phyloP scores from a whole-genome alignment of 1,139 yeast genomes.

The Yamadazyma spencermartinsiae region DNA sequence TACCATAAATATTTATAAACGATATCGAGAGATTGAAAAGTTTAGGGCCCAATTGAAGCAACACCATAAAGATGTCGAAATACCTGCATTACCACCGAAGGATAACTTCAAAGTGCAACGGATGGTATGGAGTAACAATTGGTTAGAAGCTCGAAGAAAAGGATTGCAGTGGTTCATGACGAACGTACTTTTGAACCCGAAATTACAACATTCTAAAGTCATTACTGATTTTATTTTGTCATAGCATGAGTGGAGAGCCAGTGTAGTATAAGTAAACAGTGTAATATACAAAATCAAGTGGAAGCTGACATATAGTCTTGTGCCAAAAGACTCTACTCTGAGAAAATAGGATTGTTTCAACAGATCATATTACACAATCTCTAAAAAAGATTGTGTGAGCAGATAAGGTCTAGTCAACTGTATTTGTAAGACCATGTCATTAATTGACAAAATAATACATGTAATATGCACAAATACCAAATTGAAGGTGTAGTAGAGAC shows the following conservation, averaged over 20 bases:
- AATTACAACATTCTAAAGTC: constrained; percentile 43
- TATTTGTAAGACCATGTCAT: no score
- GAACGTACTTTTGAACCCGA: constrained; percentile 67
- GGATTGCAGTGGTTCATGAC: constrained; percentile 76
- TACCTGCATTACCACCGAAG: constrained; percentile 72
- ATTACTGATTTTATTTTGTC: constrained; percentile 52
- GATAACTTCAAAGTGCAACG: constrained; percentile 47
- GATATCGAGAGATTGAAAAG: constrained; percentile 64
- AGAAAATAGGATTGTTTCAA: no score
- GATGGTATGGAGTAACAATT: constrained; percentile 43
- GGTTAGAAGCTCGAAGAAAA: constrained; percentile 61
- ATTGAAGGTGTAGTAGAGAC: no score
- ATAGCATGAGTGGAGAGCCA: not conserved
- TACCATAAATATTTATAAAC: constrained; percentile 51
- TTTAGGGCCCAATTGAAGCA: constrained; percentile 44
- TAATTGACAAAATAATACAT: no score
- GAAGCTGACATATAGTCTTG: no score
- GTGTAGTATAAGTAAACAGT: not conserved
- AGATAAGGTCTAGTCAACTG: no score
- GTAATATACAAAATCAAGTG: not conserved
- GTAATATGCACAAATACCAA: no score
- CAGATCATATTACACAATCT: no score
- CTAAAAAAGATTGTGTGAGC: no score
- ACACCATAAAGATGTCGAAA: constrained; percentile 37
- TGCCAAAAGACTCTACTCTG: not conserved